Evolutionary conservation across 1,139 yeast species (phyloP).

Genomic region (Magnusiomyces sp.): DNA sequence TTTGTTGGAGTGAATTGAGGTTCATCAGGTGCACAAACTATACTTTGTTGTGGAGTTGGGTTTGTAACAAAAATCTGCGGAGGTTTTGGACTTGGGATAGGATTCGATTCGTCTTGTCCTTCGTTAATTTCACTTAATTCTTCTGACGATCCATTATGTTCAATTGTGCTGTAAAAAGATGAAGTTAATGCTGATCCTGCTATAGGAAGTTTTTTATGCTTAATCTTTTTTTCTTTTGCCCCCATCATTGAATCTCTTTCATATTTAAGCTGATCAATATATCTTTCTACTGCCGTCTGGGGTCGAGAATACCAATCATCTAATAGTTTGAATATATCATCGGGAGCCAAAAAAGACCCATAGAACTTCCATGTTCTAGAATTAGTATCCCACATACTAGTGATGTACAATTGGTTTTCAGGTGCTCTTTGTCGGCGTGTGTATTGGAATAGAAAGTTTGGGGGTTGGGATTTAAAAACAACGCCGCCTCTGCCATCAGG

Average conservation of each 20-base stretch:
- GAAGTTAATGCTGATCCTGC: too few relatives aligned
- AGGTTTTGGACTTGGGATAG: too few relatives aligned
- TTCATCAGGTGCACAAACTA: too few relatives aligned
- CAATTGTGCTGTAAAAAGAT: too few relatives aligned
- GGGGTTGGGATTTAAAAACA: neutral
- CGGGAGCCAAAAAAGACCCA: slow-evolving; percentile 8
- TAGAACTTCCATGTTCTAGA: slow-evolving; percentile 3
- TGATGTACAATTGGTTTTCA: slow-evolving; percentile 6
- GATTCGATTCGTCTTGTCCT: too few relatives aligned
- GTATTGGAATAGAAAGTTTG: slow-evolving; percentile 1
- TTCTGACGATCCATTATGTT: too few relatives aligned
- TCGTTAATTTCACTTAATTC: too few relatives aligned
- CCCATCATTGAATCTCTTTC: neutral
- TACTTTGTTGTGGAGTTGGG: too few relatives aligned
- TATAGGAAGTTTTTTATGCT: too few relatives aligned
- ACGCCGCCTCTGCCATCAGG: neutral
- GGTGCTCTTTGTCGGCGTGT: neutral
- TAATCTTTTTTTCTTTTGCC: neutral
- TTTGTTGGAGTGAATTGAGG: too few relatives aligned
- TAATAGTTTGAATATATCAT: slow-evolving; percentile 1
- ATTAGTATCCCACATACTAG: slow-evolving; percentile 7
- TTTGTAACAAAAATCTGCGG: too few relatives aligned
- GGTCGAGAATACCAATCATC: neutral
- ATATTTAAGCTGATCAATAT: neutral
- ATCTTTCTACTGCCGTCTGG: too few relatives aligned